Evolutionary conservation across 768 basidiomycete species (phyloP), one percentile per base, ranked within the genome.

Genomic region (Plicaturopsis crispa): DNA sequence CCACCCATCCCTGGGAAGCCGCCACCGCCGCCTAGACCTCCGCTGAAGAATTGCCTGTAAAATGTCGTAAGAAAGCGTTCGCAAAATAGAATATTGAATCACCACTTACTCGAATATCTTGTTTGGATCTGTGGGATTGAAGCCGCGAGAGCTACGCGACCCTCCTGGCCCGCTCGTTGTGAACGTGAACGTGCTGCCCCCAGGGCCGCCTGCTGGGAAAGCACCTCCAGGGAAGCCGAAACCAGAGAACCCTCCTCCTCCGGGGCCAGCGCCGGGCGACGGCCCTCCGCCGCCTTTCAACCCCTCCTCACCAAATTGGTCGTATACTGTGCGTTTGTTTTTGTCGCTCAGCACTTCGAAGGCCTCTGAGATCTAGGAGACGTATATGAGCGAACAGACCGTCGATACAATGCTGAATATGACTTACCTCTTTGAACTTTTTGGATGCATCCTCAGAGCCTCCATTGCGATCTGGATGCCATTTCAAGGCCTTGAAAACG

Each of bases 221-320:
- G 73, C 69, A 4, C 65, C 66, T 13, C 69, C 63, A 11, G 72
- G 68, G 57, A 73, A 75, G 33, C 61, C 59, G 10, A 38, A 38
- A 31, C 51, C 56, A 28, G 56, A 52, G 46, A 68, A 68, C 12
- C 68, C 72, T 3, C 58, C 61, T n/a, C 60, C 62, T 37, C 53
- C 57, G 4, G 54, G 59, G 31, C 71, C 73, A 31, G 73, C 73
- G 23, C 72, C 74, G 41, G 79, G 74, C 21, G 64, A 50, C 3
- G 70, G 64, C 1, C 67, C 75, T 24, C 75, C 75, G 14, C 74
- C 74, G 5, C 75, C 75, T 56, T 97, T 97, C 48, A 97, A 72
- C 2, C 94, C 93, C 40, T 96, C 93, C 56, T 96, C 92, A 24
- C 94, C 94, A 39, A 92, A 82, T 48, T 96, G 89, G 59, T 96